Evolutionary conservation across 225 moss, liverwort and hornwort genomes (phyloP), one percentile per base, ranked within the genome.

Genomic region (Thuidium tamariscinum): DNA sequence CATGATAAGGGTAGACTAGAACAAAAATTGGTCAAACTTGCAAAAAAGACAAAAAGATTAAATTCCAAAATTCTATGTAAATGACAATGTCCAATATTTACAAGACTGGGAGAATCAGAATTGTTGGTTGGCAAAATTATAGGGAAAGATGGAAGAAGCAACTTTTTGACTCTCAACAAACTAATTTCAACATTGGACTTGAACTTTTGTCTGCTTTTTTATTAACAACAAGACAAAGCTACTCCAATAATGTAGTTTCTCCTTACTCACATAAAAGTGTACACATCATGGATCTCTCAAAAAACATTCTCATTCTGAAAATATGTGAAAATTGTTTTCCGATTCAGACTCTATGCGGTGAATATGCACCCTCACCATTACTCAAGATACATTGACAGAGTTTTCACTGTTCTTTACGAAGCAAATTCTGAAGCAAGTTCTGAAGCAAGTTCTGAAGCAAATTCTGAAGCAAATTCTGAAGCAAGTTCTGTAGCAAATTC

Each of bases 151-250:
- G 13, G 2, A 19, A 32, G 19, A 48, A 48, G 1, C 7, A 19
- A 32, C 48, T 48, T 48, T 18, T 1, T 2, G 0, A 30, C 10
- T 29, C 10, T 2, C 0, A 0, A 0, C 16, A 30, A 11, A 73
- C 14, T 48, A 30, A 46, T 30, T 46, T 46, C 18, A 17, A 46
- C 30, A 46, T 46, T 18, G 18, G 0, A 29, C 10, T 46, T 17
- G 2, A 18, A 72, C 46, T 19, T 48, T 48, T 2, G 19, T 4
- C 48, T 48, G 48, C 18, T 32, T 11, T 19, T 19, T 11, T 7
- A 29, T 30, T 48, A 19, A 30, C 72, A 46, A 6, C 18, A 30
- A 7, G 73, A 19, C 48, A 11, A 73, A n/a, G 15, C 15, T n/a
- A 22, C 14, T n/a, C 23, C n/a, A 0, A 6, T 5, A 75, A 3